phyloP scores from a whole-genome alignment of 768 basidiomycete species.

The Phylloporus sp. region DNA sequence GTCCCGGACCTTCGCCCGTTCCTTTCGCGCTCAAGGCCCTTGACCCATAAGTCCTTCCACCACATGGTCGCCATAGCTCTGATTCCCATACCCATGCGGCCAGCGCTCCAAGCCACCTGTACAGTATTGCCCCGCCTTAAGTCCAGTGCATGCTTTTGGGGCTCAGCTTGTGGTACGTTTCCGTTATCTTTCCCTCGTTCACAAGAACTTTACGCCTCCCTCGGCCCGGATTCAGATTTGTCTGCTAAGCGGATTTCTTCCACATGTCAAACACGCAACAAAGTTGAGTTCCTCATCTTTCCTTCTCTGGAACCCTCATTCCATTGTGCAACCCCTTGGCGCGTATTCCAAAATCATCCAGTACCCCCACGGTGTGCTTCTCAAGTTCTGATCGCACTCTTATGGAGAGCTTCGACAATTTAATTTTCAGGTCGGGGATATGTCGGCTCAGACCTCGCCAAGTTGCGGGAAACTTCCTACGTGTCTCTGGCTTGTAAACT shows the following conservation, averaged over 20 bases:
- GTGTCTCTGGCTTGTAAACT: not conserved
- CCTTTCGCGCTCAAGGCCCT: too few species aligned
- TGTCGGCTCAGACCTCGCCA: not conserved
- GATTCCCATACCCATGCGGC: not conserved
- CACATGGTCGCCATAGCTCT: not conserved
- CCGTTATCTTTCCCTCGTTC: not conserved
- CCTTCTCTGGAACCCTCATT: conserved; percentile 4
- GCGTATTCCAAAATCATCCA: not conserved
- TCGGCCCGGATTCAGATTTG: not conserved
- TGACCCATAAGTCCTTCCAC: too few species aligned
- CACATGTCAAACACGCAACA: not conserved
- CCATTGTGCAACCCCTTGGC: conserved; percentile 5
- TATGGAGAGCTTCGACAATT: conserved; percentile 12
- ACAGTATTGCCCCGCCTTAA: not conserved
- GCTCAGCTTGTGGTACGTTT: not conserved
- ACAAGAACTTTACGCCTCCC: not conserved
- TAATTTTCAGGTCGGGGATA: conserved; percentile 6
- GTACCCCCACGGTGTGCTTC: conserved; percentile 17
- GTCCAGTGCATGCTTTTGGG: not conserved
- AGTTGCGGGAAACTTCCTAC: conserved; percentile 5
- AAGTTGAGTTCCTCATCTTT: conserved; percentile 12
- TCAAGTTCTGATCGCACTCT: conserved; percentile 2
- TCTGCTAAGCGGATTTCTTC: not conserved
- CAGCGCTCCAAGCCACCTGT: too few species aligned
- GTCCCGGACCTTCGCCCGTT: too few species aligned